Percentiles rank a stretch among this genome's conserved stretches.
phyloP scores from a whole-genome alignment of 345 rosid species.

The Gossypium australe region DNA sequence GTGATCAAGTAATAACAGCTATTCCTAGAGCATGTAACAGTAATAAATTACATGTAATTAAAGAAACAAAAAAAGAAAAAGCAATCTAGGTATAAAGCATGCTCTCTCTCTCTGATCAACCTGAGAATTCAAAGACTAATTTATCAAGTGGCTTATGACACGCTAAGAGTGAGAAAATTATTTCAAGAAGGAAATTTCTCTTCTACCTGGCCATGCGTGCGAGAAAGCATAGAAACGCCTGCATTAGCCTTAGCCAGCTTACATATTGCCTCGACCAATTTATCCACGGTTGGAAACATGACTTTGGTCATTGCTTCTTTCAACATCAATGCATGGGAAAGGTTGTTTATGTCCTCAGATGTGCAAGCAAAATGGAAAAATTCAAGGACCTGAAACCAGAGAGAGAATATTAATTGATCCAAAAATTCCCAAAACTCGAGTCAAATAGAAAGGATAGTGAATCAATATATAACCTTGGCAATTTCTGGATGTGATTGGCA shows the following conservation, averaged over 20 bases:
- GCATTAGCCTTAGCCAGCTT: constrained; percentile 66
- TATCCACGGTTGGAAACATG: constrained; percentile 69
- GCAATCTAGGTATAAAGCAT: neutral
- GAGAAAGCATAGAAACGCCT: constrained; percentile 78
- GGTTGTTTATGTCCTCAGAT: constrained; percentile 93
- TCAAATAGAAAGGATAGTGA: neutral
- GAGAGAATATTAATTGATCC: neutral
- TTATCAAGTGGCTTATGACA: neutral
- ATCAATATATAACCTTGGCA: constrained; percentile 44
- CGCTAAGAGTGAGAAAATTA: neutral
- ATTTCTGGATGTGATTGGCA: constrained; percentile 78
- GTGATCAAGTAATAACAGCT: neutral
- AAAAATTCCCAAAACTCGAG: neutral
- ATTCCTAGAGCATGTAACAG: neutral
- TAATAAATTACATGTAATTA: neutral
- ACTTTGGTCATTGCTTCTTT: constrained; percentile 57
- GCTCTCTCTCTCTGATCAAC: neutral
- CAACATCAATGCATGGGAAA: constrained; percentile 89
- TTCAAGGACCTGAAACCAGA: constrained; percentile 64
- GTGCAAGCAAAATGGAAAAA: constrained; percentile 97
- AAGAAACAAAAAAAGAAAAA: constrained; percentile 8
- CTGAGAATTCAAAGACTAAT: neutral
- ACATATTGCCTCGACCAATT: constrained; percentile 52
- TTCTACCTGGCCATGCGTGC: constrained; percentile 95
- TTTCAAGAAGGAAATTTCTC: neutral